Evolutionary conservation across 1,284 basidiomycete genomes (phyloP).

Genomic region (Coriolopsis trogii): DNA sequence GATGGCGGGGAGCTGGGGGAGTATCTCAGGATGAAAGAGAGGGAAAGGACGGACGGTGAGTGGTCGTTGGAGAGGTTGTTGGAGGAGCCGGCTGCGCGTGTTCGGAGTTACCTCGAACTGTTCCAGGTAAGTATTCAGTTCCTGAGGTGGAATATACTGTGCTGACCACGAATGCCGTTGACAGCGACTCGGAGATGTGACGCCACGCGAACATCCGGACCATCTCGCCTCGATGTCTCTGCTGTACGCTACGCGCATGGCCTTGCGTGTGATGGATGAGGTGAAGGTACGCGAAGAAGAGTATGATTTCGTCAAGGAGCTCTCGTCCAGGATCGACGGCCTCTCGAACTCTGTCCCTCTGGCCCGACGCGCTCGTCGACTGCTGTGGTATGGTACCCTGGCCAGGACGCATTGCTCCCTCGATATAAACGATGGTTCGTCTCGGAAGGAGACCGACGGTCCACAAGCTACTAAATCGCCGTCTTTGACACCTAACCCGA

Average conservation of each 20-base stretch:
- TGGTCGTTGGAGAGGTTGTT: conserved; percentile 71
- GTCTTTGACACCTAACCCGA: background rate
- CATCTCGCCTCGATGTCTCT: conserved; percentile 69
- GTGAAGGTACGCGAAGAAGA: conserved; percentile 86
- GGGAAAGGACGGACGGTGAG: conserved; percentile 51
- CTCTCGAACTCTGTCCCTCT: conserved; percentile 54
- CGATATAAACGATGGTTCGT: background rate
- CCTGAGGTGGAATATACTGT: background rate
- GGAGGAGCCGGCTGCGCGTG: conserved; percentile 73
- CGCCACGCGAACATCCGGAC: conserved; percentile 70
- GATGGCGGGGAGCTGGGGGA: conserved; percentile 69
- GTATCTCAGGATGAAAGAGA: conserved; percentile 79
- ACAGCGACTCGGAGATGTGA: conserved; percentile 66
- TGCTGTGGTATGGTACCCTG: conserved; percentile 68
- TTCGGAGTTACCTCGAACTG: conserved; percentile 73
- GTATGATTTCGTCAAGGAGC: conserved; percentile 69
- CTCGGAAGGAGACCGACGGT: background rate
- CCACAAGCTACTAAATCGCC: background rate
- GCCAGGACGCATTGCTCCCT: background rate
- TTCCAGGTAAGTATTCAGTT: conserved; percentile 65
- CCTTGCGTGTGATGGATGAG: conserved; percentile 77
- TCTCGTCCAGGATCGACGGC: conserved; percentile 62
- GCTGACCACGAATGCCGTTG: background rate
- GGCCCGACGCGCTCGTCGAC: conserved; percentile 68
- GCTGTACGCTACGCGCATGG: conserved; percentile 65